Conservation (phyloP, 495 filamentous ascomycete genomes). For the Aspergillus steynii region DNA sequence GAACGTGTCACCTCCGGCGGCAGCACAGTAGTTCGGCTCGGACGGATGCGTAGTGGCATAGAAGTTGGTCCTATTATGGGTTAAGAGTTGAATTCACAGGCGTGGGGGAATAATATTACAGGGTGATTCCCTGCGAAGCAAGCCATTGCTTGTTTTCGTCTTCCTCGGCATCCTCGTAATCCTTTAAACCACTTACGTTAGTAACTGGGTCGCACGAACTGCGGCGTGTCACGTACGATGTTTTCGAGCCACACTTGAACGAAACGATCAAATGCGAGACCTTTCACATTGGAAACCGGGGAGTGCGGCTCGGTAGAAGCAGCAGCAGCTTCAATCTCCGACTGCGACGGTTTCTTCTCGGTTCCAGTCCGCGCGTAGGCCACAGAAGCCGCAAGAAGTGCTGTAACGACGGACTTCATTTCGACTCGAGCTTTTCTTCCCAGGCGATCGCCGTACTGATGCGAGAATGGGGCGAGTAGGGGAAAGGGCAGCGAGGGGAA, state of each 20-base stretch:
- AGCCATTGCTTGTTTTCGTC: constrained; percentile 58
- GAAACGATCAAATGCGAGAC: constrained; percentile 66
- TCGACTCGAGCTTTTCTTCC: constrained; percentile 4
- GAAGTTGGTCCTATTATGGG: constrained; percentile 52
- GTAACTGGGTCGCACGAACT: constrained; percentile 9
- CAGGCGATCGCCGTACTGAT: background rate
- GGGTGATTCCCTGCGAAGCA: constrained; percentile 60
- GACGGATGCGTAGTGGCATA: constrained; percentile 65
- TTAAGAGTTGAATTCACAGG: background rate
- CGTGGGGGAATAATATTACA: constrained; percentile 28
- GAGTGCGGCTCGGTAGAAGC: constrained; percentile 42
- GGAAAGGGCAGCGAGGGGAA: constrained; percentile 1
- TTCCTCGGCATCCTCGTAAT: constrained; percentile 51
- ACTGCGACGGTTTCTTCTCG: constrained; percentile 28
- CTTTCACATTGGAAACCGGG: constrained; percentile 60
- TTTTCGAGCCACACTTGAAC: constrained; percentile 75
- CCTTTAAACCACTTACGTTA: constrained; percentile 34
- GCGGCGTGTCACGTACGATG: constrained; percentile 50
- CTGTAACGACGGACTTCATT: constrained; percentile 29
- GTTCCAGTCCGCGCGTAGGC: constrained; percentile 32
- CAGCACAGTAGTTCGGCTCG: constrained; percentile 69
- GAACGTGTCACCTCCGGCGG: constrained; percentile 63
- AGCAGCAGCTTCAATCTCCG: constrained; percentile 34
- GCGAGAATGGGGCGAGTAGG: background rate
- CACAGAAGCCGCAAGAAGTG: constrained; percentile 25